Conservation (phyloP, 2,329 filamentous ascomycete species). For the Phoma herbarum region DNA sequence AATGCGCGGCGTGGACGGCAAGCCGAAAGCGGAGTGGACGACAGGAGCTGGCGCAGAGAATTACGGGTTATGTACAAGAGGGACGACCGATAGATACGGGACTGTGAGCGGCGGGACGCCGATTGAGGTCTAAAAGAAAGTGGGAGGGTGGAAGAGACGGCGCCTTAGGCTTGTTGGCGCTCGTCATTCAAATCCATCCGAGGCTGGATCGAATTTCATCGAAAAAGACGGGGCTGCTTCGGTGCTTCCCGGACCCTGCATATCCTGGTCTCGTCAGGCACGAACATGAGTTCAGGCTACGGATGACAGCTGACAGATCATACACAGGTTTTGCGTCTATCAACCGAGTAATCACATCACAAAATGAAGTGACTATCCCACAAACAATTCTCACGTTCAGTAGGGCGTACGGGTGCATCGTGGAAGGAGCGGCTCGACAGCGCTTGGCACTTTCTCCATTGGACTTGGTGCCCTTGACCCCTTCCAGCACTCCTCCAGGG, state of each 20-base stretch:
- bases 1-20: slow-evolving; percentile 18
- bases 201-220: slow-evolving; percentile 12
- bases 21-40: slow-evolving; percentile 20
- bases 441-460: slow-evolving; percentile 19
- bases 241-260: slow-evolving; percentile 17
- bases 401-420: slow-evolving; percentile 1
- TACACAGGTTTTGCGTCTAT: background rate
- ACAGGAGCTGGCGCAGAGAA: slow-evolving; percentile 4
- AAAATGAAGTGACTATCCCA: background rate
- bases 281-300: slow-evolving; percentile 15
- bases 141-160: slow-evolving; percentile 19
- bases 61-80: slow-evolving; percentile 12
- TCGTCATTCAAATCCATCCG: slow-evolving; percentile 22
- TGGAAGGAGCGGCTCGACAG: slow-evolving; percentile 14
- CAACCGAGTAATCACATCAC: background rate
- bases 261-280: slow-evolving; percentile 12
- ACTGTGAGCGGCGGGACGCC: slow-evolving; percentile 6
- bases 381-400: background rate
- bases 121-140: slow-evolving; percentile 13
- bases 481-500: slow-evolving; percentile 5
- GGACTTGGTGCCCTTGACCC: slow-evolving; percentile 17
- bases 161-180: slow-evolving; percentile 18
- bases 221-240: slow-evolving; percentile 10
- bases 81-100: slow-evolving; percentile 8
- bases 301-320: slow-evolving; percentile 7